Base-by-base conservation (phyloP, 2,329 filamentous ascomycete species). In the Colletotrichum cereale region DNA sequence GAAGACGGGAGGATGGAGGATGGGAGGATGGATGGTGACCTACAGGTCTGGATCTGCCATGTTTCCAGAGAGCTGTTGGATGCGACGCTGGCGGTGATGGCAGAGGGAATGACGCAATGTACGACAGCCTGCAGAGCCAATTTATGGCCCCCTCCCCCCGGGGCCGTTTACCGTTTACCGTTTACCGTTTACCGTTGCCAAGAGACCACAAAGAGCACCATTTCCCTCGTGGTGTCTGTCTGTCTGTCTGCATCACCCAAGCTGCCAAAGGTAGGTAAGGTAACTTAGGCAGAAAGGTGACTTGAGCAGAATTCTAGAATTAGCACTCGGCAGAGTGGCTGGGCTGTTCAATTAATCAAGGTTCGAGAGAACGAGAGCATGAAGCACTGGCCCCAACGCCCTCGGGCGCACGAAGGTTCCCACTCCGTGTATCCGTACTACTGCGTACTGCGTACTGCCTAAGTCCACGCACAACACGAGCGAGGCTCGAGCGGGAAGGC, bases 31-130 rank as follows among this genome's bases (percentile, higher is more conserved):
- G n/a, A n/a, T n/a, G n/a, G n/a, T n/a, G n/a, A n/a, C n/a, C n/a
- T n/a, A n/a, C n/a, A n/a, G n/a, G n/a, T n/a, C 40, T 10, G 3
- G 57, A 44, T n/a, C 34, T 42, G 62, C 48, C 50, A 50, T 63
- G 53, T 63, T 68, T 68, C 68, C 53, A 36, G 40, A 36, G 58
- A 57, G 52, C 57, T 57, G 62, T 63, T 55, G 52, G 36, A 6
- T 56, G 16, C 60, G 5, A 42, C 44, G n/a, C 14, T 38, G 57
- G 12, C 7, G 18, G 29, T 50, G 11, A 55, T 7, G 29, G 40
- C 44, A 14, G 31, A 62, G 14, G 31, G 42, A 34, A 50, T 52
- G 60, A 62, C 60, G 44, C n/a, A 52, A 52, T 48, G 42, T n/a
- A n/a, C n/a, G n/a, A n/a, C n/a, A n/a, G n/a, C n/a, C n/a, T n/a